phyloP scores from a whole-genome alignment of 768 basidiomycete species.

The Serendipita sp. region DNA sequence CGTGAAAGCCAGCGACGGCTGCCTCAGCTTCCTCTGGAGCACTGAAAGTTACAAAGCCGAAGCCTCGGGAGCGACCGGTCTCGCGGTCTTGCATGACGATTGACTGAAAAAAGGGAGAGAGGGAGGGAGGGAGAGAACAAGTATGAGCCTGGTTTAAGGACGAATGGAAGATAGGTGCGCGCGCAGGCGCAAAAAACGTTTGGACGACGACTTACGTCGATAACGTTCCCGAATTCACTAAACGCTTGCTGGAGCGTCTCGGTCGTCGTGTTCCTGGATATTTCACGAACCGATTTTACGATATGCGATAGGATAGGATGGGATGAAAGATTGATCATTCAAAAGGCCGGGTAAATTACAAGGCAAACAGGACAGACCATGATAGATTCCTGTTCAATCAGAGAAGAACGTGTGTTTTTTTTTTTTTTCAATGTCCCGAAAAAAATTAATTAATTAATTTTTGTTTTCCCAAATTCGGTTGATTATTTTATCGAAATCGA shows the following conservation, averaged over 20 bases:
- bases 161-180: conserved; percentile 13
- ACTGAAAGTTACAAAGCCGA: conserved; percentile 83
- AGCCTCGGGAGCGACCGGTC: conserved; percentile 91
- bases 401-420: conserved; percentile 12
- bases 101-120: conserved; percentile 35
- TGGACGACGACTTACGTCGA: conserved; percentile 67
- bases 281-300: conserved; percentile 36
- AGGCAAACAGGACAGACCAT: conserved; percentile 2
- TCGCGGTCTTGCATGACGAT: conserved; percentile 99
- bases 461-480: not conserved
- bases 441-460: not conserved
- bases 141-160: conserved; percentile 6
- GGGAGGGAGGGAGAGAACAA: not conserved
- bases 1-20: conserved; percentile 66
- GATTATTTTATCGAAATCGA: too few species aligned
- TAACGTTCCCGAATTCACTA: conserved; percentile 59
- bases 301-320: not conserved
- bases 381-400: conserved; percentile 10
- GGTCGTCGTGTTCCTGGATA: conserved; percentile 93
- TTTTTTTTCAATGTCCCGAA: not conserved
- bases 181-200: too few species aligned
- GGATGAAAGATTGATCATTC: conserved; percentile 32
- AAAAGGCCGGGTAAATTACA: conserved; percentile 14
- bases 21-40: conserved; percentile 36
- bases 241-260: conserved; percentile 80